A percentile compares a stretch with the other conserved stretches of the same genome.
Evolutionary conservation across 2,329 filamentous ascomycete species (phyloP).

Genomic region (Dothistroma pini): DNA sequence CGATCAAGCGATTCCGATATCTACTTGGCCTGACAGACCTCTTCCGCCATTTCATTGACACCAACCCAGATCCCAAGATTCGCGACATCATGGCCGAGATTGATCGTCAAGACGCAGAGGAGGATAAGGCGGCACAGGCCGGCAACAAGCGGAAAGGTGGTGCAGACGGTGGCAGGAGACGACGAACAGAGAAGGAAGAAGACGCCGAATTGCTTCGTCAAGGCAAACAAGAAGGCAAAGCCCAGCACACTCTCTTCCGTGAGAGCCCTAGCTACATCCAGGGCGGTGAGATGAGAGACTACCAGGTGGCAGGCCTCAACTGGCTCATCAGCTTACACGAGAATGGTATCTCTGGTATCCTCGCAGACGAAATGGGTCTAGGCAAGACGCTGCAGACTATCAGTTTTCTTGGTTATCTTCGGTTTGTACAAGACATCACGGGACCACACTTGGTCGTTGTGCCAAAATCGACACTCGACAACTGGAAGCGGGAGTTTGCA

Average conservation of each 20-base stretch:
- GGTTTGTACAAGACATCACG: conserved; percentile 82
- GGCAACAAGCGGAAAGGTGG: conserved; percentile 77
- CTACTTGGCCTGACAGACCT: conserved; percentile 91
- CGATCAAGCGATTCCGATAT: conserved; percentile 89
- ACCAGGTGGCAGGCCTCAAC: conserved; percentile 91
- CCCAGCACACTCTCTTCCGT: conserved; percentile 81
- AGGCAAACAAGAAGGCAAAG: conserved; percentile 77
- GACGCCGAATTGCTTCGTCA: conserved; percentile 84
- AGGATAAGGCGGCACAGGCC: conserved; percentile 63
- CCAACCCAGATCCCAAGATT: conserved; percentile 91
- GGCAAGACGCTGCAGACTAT: conserved; percentile 98
- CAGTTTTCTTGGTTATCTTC: conserved; percentile 89
- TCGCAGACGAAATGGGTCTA: conserved; percentile 98
- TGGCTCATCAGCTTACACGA: conserved; percentile 98
- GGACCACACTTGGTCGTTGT: conserved; percentile 90
- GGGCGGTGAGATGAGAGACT: conserved; percentile 85
- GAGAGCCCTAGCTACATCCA: conserved; percentile 90
- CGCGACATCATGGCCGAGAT: conserved; percentile 92
- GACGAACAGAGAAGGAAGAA: conserved; percentile 95
- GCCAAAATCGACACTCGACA: conserved; percentile 95
- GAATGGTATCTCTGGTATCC: conserved; percentile 96
- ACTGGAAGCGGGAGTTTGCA: conserved; percentile 94
- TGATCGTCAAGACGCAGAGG: conserved; percentile 81
- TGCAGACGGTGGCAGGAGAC: conserved; percentile 69
- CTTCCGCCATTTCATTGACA: conserved; percentile 98